These are phyloP conservation scores for Ananas comosus DNA, from an alignment of 176 grass and related monocot species.

Conservation along the genomic window DNA sequence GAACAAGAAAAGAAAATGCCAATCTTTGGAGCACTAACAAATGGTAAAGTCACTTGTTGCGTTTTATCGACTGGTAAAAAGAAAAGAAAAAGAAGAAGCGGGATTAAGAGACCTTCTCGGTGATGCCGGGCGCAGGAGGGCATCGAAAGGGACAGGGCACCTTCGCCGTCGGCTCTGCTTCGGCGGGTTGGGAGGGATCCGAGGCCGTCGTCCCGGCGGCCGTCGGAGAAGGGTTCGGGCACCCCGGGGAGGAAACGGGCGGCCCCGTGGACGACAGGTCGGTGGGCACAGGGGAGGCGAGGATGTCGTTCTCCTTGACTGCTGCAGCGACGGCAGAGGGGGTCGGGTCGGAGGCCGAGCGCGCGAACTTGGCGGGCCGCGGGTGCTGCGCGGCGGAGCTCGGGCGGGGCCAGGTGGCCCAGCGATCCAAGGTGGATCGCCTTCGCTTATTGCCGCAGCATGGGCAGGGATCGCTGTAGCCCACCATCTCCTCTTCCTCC, in stretches of 20 bases:
- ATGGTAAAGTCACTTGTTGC: too few species aligned
- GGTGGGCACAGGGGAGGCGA: background rate
- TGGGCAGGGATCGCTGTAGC: background rate
- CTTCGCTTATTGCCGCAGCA: conserved; percentile 3
- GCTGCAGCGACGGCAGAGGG: background rate
- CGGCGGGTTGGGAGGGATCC: too few species aligned
- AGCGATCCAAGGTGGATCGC: conserved; percentile 4
- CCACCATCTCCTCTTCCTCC: background rate
- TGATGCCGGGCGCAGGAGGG: too few species aligned
- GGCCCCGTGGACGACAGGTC: background rate
- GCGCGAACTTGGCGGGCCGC: background rate
- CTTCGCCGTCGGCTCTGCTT: background rate
- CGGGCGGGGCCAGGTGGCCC: background rate
- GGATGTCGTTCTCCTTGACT: background rate
- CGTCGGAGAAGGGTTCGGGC: background rate
- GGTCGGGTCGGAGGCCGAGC: background rate
- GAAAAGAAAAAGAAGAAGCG: too few species aligned
- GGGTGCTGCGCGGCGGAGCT: background rate
- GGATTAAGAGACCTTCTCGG: too few species aligned
- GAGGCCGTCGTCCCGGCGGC: background rate
- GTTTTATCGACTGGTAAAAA: too few species aligned
- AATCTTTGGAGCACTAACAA: too few species aligned
- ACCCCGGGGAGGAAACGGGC: background rate
- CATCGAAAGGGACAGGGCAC: too few species aligned
- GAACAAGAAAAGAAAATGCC: too few species aligned